Base-by-base conservation (phyloP, 345 rosid genomes). In the Euphorbia lathyris region DNA sequence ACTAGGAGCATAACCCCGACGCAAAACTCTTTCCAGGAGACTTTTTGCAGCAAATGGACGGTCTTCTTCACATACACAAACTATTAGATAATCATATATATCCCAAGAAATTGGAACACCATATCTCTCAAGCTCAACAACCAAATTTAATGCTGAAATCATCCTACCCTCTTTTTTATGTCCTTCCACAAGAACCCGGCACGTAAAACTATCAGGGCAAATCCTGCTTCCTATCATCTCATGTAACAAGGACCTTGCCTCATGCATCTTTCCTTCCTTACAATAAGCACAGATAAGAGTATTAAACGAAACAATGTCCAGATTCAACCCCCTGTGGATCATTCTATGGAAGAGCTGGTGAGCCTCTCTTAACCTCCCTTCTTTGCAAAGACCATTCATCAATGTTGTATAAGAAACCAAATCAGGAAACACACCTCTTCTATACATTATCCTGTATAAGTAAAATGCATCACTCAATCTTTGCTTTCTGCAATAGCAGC, bases 41-140 rank as follows among this genome's bases (percentile, higher is more conserved):
- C 38, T 87, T 79, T 83, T 91, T n/a, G 97, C 97, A 20, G 98
- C 97, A 82, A 94, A 87, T 1, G 93, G 96, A 29, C 82, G 87
- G 69, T 84, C 83, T 73, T 87, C 92, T 8, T 59, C 69, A 58
- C 98, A 91, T 36, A 94, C 71, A 34, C 83, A 76, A 58, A 80
- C 83, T 19, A 88, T 81, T 67, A 91, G 66, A 78, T 74, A 79
- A 58, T 82, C 77, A 65, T 83, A 87, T 67, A 77, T 74, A 67
- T 79, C 84, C n/a, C 51, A 56, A 13, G 95, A 74, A 52, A 92
- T 43, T 0, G 78, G 66, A 70, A 87, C 76, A 73, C 79, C 38
- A 43, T 86, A 78, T 81, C 78, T 87, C 74, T 70, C 80, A 72
- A 90, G 86, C 86, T 90, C 96, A 38, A 34, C 38, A 34, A 34